Evolutionary conservation across 805 yeast species (phyloP).

Genomic region (Candida xyloterini): DNA sequence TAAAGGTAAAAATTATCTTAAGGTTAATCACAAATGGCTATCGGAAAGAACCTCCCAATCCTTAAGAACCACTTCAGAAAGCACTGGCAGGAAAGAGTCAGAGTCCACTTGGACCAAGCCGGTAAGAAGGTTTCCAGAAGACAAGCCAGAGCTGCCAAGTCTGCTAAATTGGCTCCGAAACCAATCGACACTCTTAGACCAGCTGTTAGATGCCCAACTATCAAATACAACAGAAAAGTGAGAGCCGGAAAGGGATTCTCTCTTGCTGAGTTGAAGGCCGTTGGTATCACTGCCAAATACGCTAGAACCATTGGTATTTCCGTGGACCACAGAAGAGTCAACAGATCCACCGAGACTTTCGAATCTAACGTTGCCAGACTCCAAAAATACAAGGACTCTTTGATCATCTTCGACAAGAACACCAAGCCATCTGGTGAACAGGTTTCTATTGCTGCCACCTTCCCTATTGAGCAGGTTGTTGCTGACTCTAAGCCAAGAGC

Average conservation of each 20-base stretch:
- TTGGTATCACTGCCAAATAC: conserved; percentile 87
- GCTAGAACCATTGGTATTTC: conserved; percentile 99
- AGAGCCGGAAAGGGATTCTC: conserved; percentile 99
- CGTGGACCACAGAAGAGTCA: conserved; percentile 99
- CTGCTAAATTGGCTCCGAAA: conserved; percentile 95
- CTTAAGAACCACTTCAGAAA: conserved; percentile 99
- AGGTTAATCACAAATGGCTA: conserved; percentile 52
- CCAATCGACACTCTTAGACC: conserved; percentile 97
- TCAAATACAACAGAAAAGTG: conserved; percentile 98
- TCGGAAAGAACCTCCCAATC: conserved; percentile 97
- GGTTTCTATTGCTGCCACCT: conserved; percentile 67
- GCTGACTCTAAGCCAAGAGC: conserved; percentile 82
- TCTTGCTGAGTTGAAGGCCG: conserved; percentile 96
- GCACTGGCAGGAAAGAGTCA: conserved; percentile 99
- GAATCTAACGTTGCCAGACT: conserved; percentile 95
- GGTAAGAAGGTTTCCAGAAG: conserved; percentile 99
- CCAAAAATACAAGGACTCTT: conserved; percentile 92
- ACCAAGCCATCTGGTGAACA: conserved; percentile 78
- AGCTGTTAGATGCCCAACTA: conserved; percentile 97
- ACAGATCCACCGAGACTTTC: conserved; percentile 94
- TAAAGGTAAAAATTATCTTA: conserved; percentile 7
- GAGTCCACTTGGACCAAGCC: conserved; percentile 99
- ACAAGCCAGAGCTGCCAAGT: conserved; percentile 88
- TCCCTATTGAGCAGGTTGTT: conserved; percentile 87
- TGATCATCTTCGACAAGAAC: conserved; percentile 92